These are phyloP conservation scores for Gardenia jasminoides DNA, from an alignment of 257 asterid genomes.

Conservation along the genomic window DNA sequence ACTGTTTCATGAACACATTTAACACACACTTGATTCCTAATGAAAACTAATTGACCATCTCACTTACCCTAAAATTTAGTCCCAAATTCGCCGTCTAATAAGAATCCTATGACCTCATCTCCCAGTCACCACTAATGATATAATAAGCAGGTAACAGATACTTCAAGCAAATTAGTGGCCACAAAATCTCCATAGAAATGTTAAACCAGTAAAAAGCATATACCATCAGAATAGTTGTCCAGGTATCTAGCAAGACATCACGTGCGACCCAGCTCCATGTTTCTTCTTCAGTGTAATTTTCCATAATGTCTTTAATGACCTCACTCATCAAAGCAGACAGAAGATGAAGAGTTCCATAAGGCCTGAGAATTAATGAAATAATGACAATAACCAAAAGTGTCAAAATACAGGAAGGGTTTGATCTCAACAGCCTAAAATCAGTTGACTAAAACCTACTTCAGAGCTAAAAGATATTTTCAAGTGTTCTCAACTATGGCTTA, in stretches of 20 bases:
- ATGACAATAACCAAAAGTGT: neutral
- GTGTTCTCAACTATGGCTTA: no score
- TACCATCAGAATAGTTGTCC: slow-evolving; percentile 90
- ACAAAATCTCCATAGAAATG: neutral
- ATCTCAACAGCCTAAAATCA: neutral
- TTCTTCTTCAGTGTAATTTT: slow-evolving; percentile 72
- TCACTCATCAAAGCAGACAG: slow-evolving; percentile 76
- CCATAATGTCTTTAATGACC: slow-evolving; percentile 69
- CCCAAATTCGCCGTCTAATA: neutral
- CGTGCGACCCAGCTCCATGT: slow-evolving; percentile 99
- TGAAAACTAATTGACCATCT: neutral
- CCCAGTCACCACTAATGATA: neutral
- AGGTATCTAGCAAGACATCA: slow-evolving; percentile 83
- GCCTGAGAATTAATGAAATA: slow-evolving; percentile 51
- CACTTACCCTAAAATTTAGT: neutral
- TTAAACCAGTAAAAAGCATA: slow-evolving; percentile 10
- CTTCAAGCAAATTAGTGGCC: neutral
- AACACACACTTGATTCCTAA: neutral
- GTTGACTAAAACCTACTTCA: neutral
- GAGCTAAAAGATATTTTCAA: neutral
- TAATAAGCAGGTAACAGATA: neutral
- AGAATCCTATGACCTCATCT: neutral
- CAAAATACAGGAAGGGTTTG: neutral
- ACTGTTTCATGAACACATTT: neutral
- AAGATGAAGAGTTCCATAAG: slow-evolving; percentile 78